Evolutionary conservation across 2,329 filamentous ascomycete genomes (phyloP).

Genomic region (Magnaporthiopsis poae): DNA sequence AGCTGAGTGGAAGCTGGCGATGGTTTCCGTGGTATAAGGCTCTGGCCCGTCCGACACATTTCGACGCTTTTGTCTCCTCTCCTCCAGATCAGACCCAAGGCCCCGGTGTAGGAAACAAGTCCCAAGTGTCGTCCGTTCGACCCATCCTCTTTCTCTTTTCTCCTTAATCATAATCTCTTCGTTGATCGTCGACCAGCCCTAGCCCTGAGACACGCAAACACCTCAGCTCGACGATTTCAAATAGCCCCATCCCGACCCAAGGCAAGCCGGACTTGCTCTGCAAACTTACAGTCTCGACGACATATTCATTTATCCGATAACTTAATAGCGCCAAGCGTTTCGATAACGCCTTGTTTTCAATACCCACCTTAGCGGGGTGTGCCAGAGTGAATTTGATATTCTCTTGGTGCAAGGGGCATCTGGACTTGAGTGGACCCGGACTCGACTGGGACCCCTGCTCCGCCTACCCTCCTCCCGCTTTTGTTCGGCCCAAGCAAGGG

Average conservation of each 20-base stretch:
- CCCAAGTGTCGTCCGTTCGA: constrained; percentile 8
- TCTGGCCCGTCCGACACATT: constrained; percentile 2
- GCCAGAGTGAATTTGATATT: constrained; percentile 21
- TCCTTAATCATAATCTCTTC: constrained; percentile 4
- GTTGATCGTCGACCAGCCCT: constrained; percentile 5
- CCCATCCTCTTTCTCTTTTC: constrained; percentile 4
- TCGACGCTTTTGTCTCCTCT: constrained; percentile 6
- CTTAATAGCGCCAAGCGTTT: constrained; percentile 14
- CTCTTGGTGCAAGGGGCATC: constrained; percentile 20
- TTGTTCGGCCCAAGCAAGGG: constrained; percentile 27
- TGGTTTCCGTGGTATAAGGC: constrained; percentile 6
- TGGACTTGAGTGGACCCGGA: constrained; percentile 23
- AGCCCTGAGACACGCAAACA: background rate
- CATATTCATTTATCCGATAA: constrained; percentile 15
- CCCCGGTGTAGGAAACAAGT: constrained; percentile 5
- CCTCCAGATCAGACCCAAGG: constrained; percentile 8
- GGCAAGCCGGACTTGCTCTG: constrained; percentile 52
- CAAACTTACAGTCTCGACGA: constrained; percentile 5
- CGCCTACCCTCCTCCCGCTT: constrained; percentile 26
- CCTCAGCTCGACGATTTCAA: constrained; percentile 2
- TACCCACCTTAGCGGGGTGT: too few species aligned
- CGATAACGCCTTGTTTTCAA: too few species aligned
- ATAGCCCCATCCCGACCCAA: constrained; percentile 2
- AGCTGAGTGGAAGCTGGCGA: background rate
- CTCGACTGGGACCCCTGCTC: constrained; percentile 24